Evolutionary conservation across 2,329 filamentous ascomycete genomes (phyloP), one percentile per base, ranked within the genome.

Genomic region (Lecanicillium sp.): DNA sequence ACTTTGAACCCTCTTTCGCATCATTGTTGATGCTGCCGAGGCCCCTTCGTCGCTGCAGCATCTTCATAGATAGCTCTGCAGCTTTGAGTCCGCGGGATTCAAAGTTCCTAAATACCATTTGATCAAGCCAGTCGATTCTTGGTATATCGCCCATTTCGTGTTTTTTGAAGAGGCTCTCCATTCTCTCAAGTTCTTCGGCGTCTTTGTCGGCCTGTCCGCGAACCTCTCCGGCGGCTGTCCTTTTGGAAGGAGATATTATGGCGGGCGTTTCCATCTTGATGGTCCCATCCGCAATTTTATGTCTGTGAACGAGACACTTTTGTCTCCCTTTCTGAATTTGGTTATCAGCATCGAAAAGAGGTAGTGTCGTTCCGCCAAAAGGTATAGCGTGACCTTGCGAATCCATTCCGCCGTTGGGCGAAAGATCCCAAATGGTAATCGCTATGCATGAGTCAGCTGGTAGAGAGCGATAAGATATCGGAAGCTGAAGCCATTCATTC

Each of bases 111-210:
- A 95, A 98, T 3, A 96, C 90, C 57, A 97, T 77, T 60, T 93
- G 87, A 64, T 98, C 93, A 36, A 98, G 78, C 94, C 93, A 98
- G 58, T 94, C 88, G 40, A 95, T 86, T 14, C 90, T 81, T 1
- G 88, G 83, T 21, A 98, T 91, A 63, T 98, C 93, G 15, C 90
- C 90, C 86, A 96, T 94, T 62, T 98, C 94, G 61, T 97, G 93
- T 67, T 95, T 95, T 68, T 98, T 98, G 62, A 98, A 86, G 19
- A 97, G 67, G 46, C 82, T 84, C 61, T 97, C 90, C 56, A 98
- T 78, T 15, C 93, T 78, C 58, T 96, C 90, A 52, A 96, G 77
- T 66, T 98, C 93, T 45, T 88, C 83, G n/a, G 70, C 70, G 51
- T 94, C 82, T 56, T 84, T 84, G 49, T 86, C 81, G n/a, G 79